Base-by-base conservation (phyloP, 2,329 filamentous ascomycete species). In the Acephala macrosclerotiorum region DNA sequence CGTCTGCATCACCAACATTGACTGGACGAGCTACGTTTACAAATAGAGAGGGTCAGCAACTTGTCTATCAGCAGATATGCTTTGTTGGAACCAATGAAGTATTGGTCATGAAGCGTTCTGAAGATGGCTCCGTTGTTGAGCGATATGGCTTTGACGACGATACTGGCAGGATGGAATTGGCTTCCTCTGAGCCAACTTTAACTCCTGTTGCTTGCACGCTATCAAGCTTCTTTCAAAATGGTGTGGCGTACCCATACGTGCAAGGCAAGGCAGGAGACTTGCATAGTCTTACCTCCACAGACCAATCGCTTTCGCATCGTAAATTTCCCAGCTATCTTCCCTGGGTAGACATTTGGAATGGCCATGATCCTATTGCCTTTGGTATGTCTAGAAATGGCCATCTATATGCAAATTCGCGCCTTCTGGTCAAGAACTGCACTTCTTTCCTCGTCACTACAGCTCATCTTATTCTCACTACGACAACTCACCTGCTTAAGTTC, bases 381-480 rank as follows among this genome's bases (percentile, higher is more conserved):
- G 91, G 93, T 1, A 80, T 97, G 69, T 91, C 93, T 3, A 85
- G 87, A 57, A 91, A 88, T 63, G 96, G 96, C 0, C 85, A 90
- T 61, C 81, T 99, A 0, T 96, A 92, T 75, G 92, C 91, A 47
- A 92, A 94, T 75, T 88, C 89, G 2, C 87, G 85, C 18, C 82
- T 91, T 5, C 81, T 97, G 53, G 87, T 90, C 16, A 93, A 92
- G 77, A 97, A 96, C 72, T 97, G 94, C 78, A 98, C 95, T 0
- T 99, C 96, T 0, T 98, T 97, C 73, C 77, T 94, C 6, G 80
- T 94, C 29, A 97, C 95, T 0, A 83, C 89, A 0, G 87, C 89
- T 22, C 95, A 98, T 80, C 83, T 99, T 16, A 88, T 98, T 65
- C 94, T 95, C 75, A 99, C 96, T 0, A 99, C 96, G 0, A 94